phyloP scores from a whole-genome alignment of 805 yeast genomes.

The Spathaspora passalidarum region DNA sequence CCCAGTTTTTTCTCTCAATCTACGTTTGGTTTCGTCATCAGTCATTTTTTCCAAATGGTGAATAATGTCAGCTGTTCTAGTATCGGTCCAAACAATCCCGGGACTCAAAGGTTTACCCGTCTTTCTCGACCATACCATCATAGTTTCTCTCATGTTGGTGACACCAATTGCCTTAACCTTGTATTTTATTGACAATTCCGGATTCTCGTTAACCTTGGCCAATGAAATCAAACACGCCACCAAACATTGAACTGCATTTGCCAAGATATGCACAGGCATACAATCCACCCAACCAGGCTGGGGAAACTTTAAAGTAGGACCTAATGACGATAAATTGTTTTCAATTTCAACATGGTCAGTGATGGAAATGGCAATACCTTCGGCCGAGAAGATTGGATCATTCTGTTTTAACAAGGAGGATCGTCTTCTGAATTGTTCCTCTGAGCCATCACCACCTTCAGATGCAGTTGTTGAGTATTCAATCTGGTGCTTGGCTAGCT shows the following conservation, averaged over 20 bases:
- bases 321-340: conserved; percentile 47
- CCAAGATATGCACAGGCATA: conserved; percentile 78
- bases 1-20: conserved; percentile 67
- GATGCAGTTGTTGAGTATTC: conserved; percentile 79
- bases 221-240: conserved; percentile 59
- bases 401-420: conserved; percentile 42
- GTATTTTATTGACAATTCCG: conserved; percentile 51
- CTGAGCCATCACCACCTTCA: conserved; percentile 43
- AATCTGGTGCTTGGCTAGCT: conserved; percentile 84
- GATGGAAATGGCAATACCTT: conserved; percentile 68
- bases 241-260: conserved; percentile 77
- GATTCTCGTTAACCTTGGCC: conserved; percentile 52
- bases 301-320: conserved; percentile 75
- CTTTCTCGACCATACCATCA: conserved; percentile 78
- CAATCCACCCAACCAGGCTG: conserved; percentile 94
- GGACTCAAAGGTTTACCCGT: conserved; percentile 82
- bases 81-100: conserved; percentile 96
- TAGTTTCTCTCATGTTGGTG: conserved; percentile 95
- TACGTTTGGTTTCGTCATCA: conserved; percentile 53
- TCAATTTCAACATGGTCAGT: conserved; percentile 61
- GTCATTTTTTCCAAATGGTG: conserved; percentile 54
- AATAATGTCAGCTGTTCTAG: conserved; percentile 75
- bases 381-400: conserved; percentile 66
- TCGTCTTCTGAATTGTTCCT: conserved; percentile 44
- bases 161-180: conserved; percentile 75